Evolutionary conservation across 345 rosid species (phyloP).

Genomic region (Theobroma cacao): DNA sequence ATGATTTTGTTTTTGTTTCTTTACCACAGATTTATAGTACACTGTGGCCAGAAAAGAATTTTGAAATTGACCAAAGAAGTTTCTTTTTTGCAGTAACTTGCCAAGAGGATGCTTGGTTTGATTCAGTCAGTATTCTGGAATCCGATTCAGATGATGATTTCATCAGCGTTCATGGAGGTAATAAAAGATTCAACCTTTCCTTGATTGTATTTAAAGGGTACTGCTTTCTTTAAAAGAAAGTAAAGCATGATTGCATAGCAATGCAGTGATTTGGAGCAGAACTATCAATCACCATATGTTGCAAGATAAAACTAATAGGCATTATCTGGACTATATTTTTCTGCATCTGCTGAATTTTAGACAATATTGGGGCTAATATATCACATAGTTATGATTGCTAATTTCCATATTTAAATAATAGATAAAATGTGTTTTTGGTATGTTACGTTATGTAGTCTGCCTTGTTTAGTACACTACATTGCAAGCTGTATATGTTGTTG

Average conservation of each 20-base stretch:
- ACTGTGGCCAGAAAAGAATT: background rate
- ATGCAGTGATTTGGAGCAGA: background rate
- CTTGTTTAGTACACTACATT: background rate
- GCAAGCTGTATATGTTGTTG: background rate
- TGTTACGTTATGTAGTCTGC: background rate
- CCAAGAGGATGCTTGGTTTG: slow-evolving; percentile 80
- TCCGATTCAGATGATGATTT: slow-evolving; percentile 89
- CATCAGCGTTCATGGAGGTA: slow-evolving; percentile 77
- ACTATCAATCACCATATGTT: background rate
- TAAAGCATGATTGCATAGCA: background rate
- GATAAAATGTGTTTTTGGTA: background rate
- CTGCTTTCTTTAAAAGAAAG: background rate
- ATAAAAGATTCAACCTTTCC: background rate
- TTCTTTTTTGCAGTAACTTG: slow-evolving; percentile 38
- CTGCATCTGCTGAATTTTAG: background rate
- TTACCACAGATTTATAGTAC: background rate
- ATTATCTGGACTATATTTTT: background rate
- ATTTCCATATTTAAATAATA: background rate
- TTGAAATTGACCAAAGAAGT: background rate
- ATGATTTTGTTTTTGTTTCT: background rate
- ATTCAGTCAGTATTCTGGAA: slow-evolving; percentile 71
- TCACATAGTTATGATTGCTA: background rate
- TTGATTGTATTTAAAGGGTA: background rate
- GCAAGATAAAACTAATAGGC: background rate
- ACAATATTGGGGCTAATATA: background rate